Evolutionary conservation across 225 moss, liverwort and hornwort species (phyloP), one percentile per base, ranked within the genome.

Genomic region (Marchantia polymorpha): DNA sequence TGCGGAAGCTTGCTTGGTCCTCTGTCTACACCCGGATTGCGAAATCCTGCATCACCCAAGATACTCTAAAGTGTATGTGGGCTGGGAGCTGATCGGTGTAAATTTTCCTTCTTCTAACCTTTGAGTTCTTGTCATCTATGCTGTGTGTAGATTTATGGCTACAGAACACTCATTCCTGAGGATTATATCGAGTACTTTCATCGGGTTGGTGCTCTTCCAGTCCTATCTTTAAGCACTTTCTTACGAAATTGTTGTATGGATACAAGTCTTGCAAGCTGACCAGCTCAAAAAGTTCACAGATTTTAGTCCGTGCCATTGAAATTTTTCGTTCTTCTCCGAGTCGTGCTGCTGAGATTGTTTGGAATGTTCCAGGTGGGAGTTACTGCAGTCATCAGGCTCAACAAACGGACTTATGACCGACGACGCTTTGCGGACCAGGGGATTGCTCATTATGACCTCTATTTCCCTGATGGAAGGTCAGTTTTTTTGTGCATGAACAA

Each of bases 181-280:
- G 97, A 99, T 90, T 99, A 95, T 83, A 83, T 99, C 7, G 93
- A 99, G 67, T 99, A 99, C 74, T 99, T 99, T 75, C 95, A 93
- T 89, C 93, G 91, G 93, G 97, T 99, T 81, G 81, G 92, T 82
- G 82, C 84, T 84, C 49, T 88, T 84, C 76, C 81, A 74, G 81
- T 73, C 74, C 65, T 56, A 12, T 64, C 54, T 78, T 78, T 31
- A 31, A 81, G 78, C 48, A 54, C 25, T 55, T 71, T 81, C 77
- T 74, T 64, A 25, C 80, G 31, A 82, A 39, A 29, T 61, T 8
- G 14, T 10, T 59, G 46, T 29, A 29, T 73, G 19, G 15, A 75
- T 74, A 20, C 7, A 63, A 64, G 22, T 64, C n/a, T 50, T 61
- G 39, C 52, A 19, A 13, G 29, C 25, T 63, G 61, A 12, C 73